Evolutionary conservation across 345 rosid genomes (phyloP).

Genomic region (Camelina laxa): DNA sequence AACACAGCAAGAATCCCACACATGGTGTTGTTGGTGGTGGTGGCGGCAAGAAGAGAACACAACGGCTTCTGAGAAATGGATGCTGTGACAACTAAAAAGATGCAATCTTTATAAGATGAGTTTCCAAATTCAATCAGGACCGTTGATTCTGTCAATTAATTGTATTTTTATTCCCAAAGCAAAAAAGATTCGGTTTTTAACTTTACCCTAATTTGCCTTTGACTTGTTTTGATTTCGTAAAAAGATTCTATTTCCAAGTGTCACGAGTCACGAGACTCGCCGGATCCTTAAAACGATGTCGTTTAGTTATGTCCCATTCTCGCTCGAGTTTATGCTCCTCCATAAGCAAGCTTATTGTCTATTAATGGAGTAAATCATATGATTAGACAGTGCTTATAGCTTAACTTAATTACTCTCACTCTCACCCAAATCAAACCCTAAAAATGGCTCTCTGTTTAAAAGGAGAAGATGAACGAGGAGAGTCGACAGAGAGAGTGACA

Average conservation of each 20-base stretch:
- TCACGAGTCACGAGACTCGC: conserved; percentile 14
- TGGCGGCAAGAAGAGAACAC: conserved; percentile 37
- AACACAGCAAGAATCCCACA: conserved; percentile 87
- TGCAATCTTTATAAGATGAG: conserved; percentile 13
- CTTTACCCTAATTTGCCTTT: conserved; percentile 37
- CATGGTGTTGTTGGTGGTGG: conserved; percentile 52
- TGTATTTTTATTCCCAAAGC: conserved; percentile 10
- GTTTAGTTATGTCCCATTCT: background rate
- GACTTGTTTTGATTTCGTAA: conserved; percentile 17
- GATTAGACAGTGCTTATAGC: no score
- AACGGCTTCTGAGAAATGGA: conserved; percentile 32
- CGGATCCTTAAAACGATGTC: background rate
- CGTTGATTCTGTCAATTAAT: conserved; percentile 43
- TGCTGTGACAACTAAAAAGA: conserved; percentile 17
- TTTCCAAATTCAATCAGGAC: conserved; percentile 39
- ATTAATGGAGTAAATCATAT: no score
- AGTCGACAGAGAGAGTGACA: no score
- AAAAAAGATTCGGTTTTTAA: conserved; percentile 33
- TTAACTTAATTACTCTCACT: no score
- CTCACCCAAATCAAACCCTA: no score
- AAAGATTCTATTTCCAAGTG: conserved; percentile 15
- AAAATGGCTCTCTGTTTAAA: no score
- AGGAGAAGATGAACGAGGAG: no score
- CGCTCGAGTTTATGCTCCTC: background rate
- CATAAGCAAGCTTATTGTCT: background rate